These are phyloP conservation scores for Phlyctochytrium arcticum DNA, from an alignment of 192 early-diverging fungal species.

Conservation along the genomic window DNA sequence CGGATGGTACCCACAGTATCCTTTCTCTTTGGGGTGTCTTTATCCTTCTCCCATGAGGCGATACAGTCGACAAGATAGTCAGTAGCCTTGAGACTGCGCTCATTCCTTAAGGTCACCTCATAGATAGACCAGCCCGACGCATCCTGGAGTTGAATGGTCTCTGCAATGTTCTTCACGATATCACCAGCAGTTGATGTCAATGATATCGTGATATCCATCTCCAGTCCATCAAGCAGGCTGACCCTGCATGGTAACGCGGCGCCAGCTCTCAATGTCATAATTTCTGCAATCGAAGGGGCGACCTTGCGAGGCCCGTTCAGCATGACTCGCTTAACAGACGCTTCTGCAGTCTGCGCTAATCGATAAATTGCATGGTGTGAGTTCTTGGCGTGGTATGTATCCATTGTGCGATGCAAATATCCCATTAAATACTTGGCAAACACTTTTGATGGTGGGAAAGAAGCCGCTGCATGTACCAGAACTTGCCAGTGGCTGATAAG, in stretches of 20 bases:
- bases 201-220: constrained; percentile 32
- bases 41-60: constrained; percentile 35
- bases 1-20: constrained; percentile 2
- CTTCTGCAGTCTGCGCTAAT: constrained; percentile 33
- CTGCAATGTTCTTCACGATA: constrained; percentile 47
- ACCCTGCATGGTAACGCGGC: constrained; percentile 33
- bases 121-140: constrained; percentile 50
- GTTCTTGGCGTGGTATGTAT: constrained; percentile 18
- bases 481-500: constrained; percentile 36
- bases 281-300: constrained; percentile 37
- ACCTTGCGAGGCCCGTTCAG: constrained; percentile 41
- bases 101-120: constrained; percentile 26
- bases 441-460: constrained; percentile 46
- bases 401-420: constrained; percentile 33
- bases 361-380: constrained; percentile 23
- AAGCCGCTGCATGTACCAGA: constrained; percentile 30
- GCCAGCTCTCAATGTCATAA: constrained; percentile 2
- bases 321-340: constrained; percentile 24
- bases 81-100: constrained; percentile 41
- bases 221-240: constrained; percentile 40
- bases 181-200: constrained; percentile 43
- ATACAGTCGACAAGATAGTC: constrained; percentile 53
- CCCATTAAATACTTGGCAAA: constrained; percentile 43
- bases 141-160: constrained; percentile 45
- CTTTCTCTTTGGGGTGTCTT: constrained; percentile 20